Percentiles rank a stretch among this genome's conserved stretches.
These are phyloP conservation scores for Mucor circinelloides DNA, from an alignment of 371 early-diverging fungal species.

Conservation along the genomic window DNA sequence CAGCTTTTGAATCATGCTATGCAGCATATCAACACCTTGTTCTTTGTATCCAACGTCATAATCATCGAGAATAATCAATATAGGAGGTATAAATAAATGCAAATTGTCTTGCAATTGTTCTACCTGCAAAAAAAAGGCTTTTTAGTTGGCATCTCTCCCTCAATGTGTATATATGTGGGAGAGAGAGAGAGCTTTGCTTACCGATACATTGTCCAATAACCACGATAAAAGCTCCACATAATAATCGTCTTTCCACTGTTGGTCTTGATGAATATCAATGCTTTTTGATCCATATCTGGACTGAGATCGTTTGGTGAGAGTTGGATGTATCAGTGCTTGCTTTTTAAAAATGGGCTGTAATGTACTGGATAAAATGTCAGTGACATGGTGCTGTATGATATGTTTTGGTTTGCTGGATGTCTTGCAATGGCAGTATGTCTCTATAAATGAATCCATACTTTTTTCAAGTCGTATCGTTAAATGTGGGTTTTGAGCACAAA, in stretches of 20 bases:
- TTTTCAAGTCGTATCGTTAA: too few relatives aligned
- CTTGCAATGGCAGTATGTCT: slow-evolving; percentile 9
- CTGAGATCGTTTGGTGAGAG: slow-evolving; percentile 10
- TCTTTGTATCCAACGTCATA: slow-evolving; percentile 34
- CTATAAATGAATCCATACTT: slow-evolving; percentile 5
- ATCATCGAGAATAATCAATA: slow-evolving; percentile 39
- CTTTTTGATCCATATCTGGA: slow-evolving; percentile 23
- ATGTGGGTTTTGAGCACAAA: too few relatives aligned
- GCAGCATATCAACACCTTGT: slow-evolving; percentile 32
- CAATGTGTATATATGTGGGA: too few relatives aligned
- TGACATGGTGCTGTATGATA: slow-evolving; percentile 13
- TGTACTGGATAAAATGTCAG: slow-evolving; percentile 14
- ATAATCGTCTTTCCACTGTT: slow-evolving; percentile 29
- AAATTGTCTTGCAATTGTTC: slow-evolving; percentile 20
- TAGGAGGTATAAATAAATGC: slow-evolving; percentile 32
- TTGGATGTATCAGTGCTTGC: slow-evolving; percentile 18
- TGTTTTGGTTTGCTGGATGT: slow-evolving; percentile 14
- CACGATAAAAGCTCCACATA: slow-evolving; percentile 28
- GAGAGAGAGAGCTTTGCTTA: too few relatives aligned
- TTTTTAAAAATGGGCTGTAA: slow-evolving; percentile 24
- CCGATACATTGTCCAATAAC: slow-evolving; percentile 23
- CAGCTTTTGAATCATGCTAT: slow-evolving; percentile 26
- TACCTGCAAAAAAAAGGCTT: background rate
- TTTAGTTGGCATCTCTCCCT: background rate
- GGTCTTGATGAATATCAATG: slow-evolving; percentile 27